Conservation (phyloP, 2,329 filamentous ascomycete genomes). For the Tolypocladium ophioglossoides region DNA sequence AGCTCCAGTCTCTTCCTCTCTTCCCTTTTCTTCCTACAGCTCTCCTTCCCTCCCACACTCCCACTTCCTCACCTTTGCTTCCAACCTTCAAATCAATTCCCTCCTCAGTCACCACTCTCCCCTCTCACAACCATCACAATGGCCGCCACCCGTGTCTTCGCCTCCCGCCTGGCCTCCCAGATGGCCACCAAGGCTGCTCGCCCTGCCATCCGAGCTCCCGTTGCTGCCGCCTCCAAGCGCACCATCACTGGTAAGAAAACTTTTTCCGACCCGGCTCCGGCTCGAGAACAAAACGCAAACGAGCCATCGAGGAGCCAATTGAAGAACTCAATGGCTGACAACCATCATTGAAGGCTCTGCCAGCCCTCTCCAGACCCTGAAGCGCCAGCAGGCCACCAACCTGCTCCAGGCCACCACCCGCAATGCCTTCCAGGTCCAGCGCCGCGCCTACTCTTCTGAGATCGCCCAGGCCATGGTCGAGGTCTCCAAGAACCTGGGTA, state of each 20-base stretch:
- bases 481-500: constrained; percentile 85
- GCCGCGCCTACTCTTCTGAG: constrained; percentile 78
- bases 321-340: constrained; percentile 21
- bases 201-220: constrained; percentile 57
- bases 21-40: constrained; percentile 28
- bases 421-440: constrained; percentile 53
- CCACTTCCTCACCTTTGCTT: constrained; percentile 22
- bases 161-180: constrained; percentile 66
- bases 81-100: constrained; percentile 20
- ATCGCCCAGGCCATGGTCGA: constrained; percentile 81
- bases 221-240: constrained; percentile 60
- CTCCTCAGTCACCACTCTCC: constrained; percentile 14
- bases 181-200: constrained; percentile 71
- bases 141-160: constrained; percentile 69
- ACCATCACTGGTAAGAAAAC: constrained; percentile 57
- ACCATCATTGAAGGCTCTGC: constrained; percentile 34
- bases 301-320: constrained; percentile 20
- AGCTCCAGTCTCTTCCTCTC: constrained; percentile 26
- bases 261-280: constrained; percentile 13
- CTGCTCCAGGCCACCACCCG: constrained; percentile 57
- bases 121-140: constrained; percentile 54
- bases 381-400: constrained; percentile 60
- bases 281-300: constrained; percentile 8
- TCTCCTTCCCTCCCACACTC: constrained; percentile 17
- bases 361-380: constrained; percentile 61